A percentile compares a stretch with the other conserved stretches of the same genome.
phyloP scores from a whole-genome alignment of 768 basidiomycete species.

The Dendrothele bispora region DNA sequence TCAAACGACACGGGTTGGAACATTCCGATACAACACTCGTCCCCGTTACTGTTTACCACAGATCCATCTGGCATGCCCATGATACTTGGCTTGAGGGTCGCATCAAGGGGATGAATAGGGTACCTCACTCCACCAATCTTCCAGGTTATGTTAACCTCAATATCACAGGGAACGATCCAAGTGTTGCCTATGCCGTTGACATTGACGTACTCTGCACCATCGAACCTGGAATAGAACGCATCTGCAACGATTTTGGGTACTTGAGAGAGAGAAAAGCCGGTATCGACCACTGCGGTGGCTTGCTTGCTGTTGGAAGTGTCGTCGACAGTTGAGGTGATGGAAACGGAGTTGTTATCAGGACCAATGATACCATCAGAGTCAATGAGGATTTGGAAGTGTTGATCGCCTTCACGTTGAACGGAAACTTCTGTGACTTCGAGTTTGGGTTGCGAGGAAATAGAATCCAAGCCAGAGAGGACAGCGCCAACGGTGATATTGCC shows the following conservation, averaged over 20 bases:
- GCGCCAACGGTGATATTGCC: constrained; percentile 69
- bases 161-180: constrained; percentile 65
- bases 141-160: constrained; percentile 66
- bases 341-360: constrained; percentile 53
- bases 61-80: constrained; percentile 29
- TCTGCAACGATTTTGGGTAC: constrained; percentile 52
- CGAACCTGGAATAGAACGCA: constrained; percentile 58
- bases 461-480: constrained; percentile 46
- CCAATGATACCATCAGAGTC: constrained; percentile 64
- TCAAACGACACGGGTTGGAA: constrained; percentile 68
- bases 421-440: constrained; percentile 46
- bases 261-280: constrained; percentile 69
- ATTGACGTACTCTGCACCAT: constrained; percentile 49
- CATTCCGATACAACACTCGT: constrained; percentile 43
- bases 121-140: constrained; percentile 54
- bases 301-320: constrained; percentile 41
- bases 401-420: constrained; percentile 33
- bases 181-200: constrained; percentile 39
- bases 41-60: constrained; percentile 31
- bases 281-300: constrained; percentile 64
- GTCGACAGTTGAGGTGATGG: constrained; percentile 44
- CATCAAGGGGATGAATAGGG: constrained; percentile 69
- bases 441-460: constrained; percentile 49
- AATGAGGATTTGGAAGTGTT: constrained; percentile 67
- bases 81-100: constrained; percentile 41